Evolutionary conservation across 2,329 filamentous ascomycete genomes (phyloP).

Genomic region (Hypoxylon sp.): DNA sequence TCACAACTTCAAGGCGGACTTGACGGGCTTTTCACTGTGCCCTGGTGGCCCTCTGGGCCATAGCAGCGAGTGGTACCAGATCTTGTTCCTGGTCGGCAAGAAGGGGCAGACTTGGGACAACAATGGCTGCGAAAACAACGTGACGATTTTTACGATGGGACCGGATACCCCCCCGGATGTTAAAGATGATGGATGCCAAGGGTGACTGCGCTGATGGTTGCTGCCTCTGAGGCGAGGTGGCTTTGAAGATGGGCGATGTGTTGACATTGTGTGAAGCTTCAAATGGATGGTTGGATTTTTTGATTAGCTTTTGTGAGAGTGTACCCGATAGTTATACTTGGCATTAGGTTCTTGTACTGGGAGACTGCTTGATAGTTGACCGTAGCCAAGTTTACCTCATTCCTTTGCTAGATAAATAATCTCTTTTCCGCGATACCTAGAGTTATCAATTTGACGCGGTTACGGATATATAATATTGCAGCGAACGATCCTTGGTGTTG

Average conservation of each 20-base stretch:
- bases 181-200: neutral
- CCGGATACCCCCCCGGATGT: neutral
- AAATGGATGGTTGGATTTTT: neutral
- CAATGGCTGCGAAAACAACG: neutral
- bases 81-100: neutral
- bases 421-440: neutral
- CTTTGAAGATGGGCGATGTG: neutral
- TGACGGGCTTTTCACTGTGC: neutral
- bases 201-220: neutral
- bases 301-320: neutral
- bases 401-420: neutral
- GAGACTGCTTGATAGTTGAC: neutral
- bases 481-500: neutral
- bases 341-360: neutral
- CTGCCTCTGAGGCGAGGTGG: neutral
- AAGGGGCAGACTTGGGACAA: neutral
- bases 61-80: neutral
- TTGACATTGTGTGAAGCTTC: neutral
- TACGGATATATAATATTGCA: neutral
- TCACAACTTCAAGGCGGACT: neutral
- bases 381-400: neutral
- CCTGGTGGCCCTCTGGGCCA: neutral
- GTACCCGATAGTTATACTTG: neutral
- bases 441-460: neutral
- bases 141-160: neutral